Evolutionary conservation across 2,329 filamentous ascomycete species (phyloP).

Genomic region (Colletotrichum agaves): DNA sequence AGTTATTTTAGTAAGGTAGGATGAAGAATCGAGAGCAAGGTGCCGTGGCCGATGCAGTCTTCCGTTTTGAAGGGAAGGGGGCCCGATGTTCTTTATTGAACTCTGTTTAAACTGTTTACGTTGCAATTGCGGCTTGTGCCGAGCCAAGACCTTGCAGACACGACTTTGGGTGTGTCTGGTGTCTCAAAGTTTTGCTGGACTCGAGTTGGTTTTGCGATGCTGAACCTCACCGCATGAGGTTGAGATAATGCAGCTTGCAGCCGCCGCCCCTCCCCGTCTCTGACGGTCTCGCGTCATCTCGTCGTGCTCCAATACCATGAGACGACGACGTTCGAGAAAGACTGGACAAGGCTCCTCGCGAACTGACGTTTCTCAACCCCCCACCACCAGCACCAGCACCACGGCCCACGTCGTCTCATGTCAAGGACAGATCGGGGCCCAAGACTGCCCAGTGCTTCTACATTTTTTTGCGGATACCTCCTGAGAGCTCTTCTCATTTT

Average conservation of each 20-base stretch:
- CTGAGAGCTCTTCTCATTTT: background rate
- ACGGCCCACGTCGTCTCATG: constrained; percentile 25
- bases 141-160: no score
- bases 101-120: background rate
- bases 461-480: constrained; percentile 19
- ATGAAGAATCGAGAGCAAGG: background rate
- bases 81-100: constrained; percentile 1
- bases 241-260: background rate
- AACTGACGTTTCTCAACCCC: background rate
- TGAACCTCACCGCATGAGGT: background rate
- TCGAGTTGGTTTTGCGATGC: background rate
- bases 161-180: background rate
- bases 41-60: constrained; percentile 11
- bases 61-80: constrained; percentile 6
- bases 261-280: background rate
- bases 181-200: background rate
- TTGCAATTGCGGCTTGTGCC: background rate
- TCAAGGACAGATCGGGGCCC: constrained; percentile 20
- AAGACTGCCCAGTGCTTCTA: constrained; percentile 24
- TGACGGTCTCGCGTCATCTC: background rate
- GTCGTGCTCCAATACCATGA: background rate
- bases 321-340: constrained; percentile 27
- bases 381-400: background rate
- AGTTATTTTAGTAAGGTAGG: background rate
- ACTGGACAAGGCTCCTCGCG: constrained; percentile 8